Percentiles rank a stretch among this genome's conserved stretches.
Conservation (phyloP, 352 stramenopile species). For the Phytophthora pinifolia region DNA sequence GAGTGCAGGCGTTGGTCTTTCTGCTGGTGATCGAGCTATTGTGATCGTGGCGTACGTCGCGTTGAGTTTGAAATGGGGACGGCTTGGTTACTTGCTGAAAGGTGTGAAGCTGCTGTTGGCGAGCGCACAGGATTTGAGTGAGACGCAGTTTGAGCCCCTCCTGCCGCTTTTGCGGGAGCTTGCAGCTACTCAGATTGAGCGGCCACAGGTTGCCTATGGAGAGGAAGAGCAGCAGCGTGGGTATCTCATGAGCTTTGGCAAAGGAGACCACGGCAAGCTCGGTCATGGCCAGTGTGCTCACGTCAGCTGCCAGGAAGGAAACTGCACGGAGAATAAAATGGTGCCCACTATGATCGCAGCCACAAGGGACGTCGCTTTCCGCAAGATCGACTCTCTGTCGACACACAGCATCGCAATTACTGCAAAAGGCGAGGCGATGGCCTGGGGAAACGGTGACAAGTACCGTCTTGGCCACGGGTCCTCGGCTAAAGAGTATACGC, state of each 20-base stretch:
- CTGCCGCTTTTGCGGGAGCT: conserved; percentile 44
- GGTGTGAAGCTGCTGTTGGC: conserved; percentile 44
- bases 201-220: conserved; percentile 13
- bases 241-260: conserved; percentile 83
- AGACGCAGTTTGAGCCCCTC: conserved; percentile 30
- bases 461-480: conserved; percentile 77
- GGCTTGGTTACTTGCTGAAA: conserved; percentile 51
- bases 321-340: conserved; percentile 85
- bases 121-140: conserved; percentile 12
- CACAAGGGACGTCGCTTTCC: conserved; percentile 48
- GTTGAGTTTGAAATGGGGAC: conserved; percentile 69
- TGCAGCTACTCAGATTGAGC: conserved; percentile 30
- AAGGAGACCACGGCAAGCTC: conserved; percentile 83
- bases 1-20: conserved; percentile 9
- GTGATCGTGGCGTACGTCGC: conserved; percentile 58
- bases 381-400: conserved; percentile 81
- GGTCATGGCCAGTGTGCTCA: conserved; percentile 77
- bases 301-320: conserved; percentile 59
- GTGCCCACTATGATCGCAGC: conserved; percentile 62
- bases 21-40: conserved; percentile 27
- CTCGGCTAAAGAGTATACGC: conserved; percentile 70
- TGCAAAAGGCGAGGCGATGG: conserved; percentile 57
- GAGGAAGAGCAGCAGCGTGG: conserved; percentile 37
- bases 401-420: conserved; percentile 83
- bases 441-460: conserved; percentile 87